Conservation (phyloP, 495 filamentous ascomycete species). For the Annulohypoxylon stygium region DNA sequence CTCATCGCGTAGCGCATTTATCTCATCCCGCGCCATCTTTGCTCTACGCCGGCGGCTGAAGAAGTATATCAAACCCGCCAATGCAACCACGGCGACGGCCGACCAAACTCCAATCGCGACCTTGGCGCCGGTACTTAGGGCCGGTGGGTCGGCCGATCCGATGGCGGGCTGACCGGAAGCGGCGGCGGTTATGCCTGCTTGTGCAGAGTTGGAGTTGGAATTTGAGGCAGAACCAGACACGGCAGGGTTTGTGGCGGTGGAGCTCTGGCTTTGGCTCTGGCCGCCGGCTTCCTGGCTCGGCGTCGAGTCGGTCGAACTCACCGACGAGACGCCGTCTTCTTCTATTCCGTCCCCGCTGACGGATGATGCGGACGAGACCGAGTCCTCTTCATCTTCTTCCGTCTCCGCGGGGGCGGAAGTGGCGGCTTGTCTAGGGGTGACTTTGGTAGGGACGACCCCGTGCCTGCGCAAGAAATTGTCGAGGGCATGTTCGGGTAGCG, state of each 20-base stretch:
- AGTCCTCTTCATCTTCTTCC: not conserved
- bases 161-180: constrained; percentile 32
- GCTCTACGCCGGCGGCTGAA: constrained; percentile 32
- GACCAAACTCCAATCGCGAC: constrained; percentile 43
- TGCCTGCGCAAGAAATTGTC: constrained; percentile 45
- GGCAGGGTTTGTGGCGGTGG: not conserved
- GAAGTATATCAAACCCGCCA: constrained; percentile 34
- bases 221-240: not conserved
- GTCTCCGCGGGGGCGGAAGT: constrained; percentile 11
- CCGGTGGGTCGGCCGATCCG: constrained; percentile 25
- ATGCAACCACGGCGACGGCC: constrained; percentile 32
- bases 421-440: constrained; percentile 15
- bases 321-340: constrained; percentile 7
- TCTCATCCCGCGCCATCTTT: constrained; percentile 24
- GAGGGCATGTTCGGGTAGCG: constrained; percentile 39
- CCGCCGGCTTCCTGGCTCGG: not conserved
- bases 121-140: constrained; percentile 35
- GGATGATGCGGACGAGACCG: not conserved
- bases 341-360: constrained; percentile 8
- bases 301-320: not conserved
- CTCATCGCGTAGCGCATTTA: constrained; percentile 38
- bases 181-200: constrained; percentile 32
- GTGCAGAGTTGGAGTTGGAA: not conserved
- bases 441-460: constrained; percentile 2
- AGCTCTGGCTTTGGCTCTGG: not conserved